Evolutionary conservation across 257 asterid species (phyloP).

Genomic region (Schizonepeta tenuifolia): DNA sequence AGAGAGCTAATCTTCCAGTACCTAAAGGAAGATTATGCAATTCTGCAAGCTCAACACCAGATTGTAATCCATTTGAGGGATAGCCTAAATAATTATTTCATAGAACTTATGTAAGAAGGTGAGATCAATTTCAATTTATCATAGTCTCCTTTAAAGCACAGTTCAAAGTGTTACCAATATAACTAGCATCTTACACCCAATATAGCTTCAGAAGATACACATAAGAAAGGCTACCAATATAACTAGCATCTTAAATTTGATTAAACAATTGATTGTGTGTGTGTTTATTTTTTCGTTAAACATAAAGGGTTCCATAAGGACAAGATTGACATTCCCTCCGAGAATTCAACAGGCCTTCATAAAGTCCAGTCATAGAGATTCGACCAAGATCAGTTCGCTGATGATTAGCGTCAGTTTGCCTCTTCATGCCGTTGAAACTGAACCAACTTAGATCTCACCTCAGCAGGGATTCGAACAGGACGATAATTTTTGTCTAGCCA

Average conservation of each 20-base stretch:
- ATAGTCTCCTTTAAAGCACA: neutral
- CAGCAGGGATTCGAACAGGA: slow-evolving; percentile 81
- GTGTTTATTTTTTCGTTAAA: no score
- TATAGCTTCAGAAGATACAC: neutral
- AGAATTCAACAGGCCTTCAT: neutral
- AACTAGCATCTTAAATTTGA: neutral
- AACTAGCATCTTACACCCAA: neutral
- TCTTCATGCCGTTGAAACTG: slow-evolving; percentile 62
- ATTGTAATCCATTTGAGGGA: neutral
- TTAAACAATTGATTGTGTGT: neutral
- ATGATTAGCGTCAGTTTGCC: slow-evolving; percentile 32
- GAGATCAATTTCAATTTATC: slow-evolving; percentile 11
- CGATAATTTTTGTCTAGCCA: slow-evolving; percentile 90
- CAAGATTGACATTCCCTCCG: neutral
- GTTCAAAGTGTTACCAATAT: neutral
- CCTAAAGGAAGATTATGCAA: slow-evolving; percentile 1
- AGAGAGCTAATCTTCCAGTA: neutral
- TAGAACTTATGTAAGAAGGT: neutral
- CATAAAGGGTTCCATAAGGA: neutral
- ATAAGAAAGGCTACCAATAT: neutral
- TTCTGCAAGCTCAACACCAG: neutral
- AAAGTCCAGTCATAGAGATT: neutral
- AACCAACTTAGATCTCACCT: slow-evolving; percentile 61
- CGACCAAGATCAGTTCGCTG: neutral
- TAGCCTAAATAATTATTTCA: slow-evolving; percentile 16